Evolutionary conservation across 805 yeast genomes (phyloP), one percentile per base, ranked within the genome.

Genomic region (Metschnikowia henanensis): DNA sequence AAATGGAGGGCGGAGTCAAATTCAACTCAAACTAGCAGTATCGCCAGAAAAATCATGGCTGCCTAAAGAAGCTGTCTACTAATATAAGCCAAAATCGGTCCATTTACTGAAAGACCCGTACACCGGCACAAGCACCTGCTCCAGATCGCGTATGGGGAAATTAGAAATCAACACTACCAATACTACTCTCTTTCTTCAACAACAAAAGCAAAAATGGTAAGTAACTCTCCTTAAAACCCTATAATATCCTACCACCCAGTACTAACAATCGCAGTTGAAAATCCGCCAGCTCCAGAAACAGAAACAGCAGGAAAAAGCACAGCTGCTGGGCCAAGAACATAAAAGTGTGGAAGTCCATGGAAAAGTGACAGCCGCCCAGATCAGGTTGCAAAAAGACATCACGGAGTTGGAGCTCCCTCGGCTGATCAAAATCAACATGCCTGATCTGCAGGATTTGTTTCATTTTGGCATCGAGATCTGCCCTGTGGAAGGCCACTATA

Each of bases 401-500:
- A 79, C 84, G 7, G 95, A 85, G 58, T 69, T 87, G 44, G 79
- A 78, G 41, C 66, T 82, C 41, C 90, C 88, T 15, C 51, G 67
- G 43, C 81, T 80, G 44, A 83, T 77, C 66, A 65, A 64, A 56
- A 67, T 79, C 35, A 67, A 53, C 28, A 77, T 75, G 48, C 78
- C 81, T 12, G 72, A 80, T 50, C 71, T 80, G 12, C 63, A 68
- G 19, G 80, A 83, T 58, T 72, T 84, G 38, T 78, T 86, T 78
- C 70, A 77, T 45, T 83, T 89, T 56, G 67, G 70, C 35, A 72
- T 89, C 13, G 51, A 58, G 6, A 75, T 87, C 15, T 58, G 51
- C 17, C 96, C 96, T 2, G 81, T 76, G 43, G 85, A 83, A 55
- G 96, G 96, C 6, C 76, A 75, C 57, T 88, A 88, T 58, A 60